phyloP scores from a whole-genome alignment of 176 grass and related monocot species.

The Eragrostis curvula region DNA sequence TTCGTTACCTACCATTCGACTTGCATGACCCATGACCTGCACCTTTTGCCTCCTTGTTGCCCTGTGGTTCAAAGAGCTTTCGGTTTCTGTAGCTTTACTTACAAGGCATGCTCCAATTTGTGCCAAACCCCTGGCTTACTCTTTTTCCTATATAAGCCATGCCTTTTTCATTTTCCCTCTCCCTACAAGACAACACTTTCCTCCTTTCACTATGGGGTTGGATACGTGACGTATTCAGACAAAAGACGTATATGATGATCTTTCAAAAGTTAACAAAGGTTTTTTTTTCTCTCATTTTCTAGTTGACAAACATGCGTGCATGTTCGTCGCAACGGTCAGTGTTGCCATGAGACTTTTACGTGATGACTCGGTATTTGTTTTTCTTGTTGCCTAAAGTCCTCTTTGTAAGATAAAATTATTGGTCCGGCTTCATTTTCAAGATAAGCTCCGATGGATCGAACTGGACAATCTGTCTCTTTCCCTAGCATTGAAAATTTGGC shows the following conservation, averaged over 20 bases:
- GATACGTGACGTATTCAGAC: neutral
- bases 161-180: neutral
- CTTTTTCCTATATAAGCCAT: neutral
- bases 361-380: neutral
- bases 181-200: neutral
- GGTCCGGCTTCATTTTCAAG: neutral
- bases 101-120: constrained; percentile 26
- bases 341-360: neutral
- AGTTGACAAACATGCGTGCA: neutral
- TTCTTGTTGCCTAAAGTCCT: neutral
- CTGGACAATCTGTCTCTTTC: neutral
- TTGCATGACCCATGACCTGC: constrained; percentile 3
- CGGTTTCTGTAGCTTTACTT: constrained; percentile 40
- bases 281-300: no score
- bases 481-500: neutral
- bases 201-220: neutral
- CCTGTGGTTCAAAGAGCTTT: constrained; percentile 12
- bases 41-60: constrained; percentile 1
- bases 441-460: neutral
- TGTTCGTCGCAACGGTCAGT: neutral
- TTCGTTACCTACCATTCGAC: constrained; percentile 27
- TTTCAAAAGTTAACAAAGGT: neutral
- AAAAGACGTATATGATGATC: neutral
- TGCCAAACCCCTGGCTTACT: constrained; percentile 30
- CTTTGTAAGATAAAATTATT: neutral